A percentile compares a stretch with the other conserved stretches of the same genome.
Conservation (phyloP, 23 red algal genomes). For the Gracilaria gracilis region DNA sequence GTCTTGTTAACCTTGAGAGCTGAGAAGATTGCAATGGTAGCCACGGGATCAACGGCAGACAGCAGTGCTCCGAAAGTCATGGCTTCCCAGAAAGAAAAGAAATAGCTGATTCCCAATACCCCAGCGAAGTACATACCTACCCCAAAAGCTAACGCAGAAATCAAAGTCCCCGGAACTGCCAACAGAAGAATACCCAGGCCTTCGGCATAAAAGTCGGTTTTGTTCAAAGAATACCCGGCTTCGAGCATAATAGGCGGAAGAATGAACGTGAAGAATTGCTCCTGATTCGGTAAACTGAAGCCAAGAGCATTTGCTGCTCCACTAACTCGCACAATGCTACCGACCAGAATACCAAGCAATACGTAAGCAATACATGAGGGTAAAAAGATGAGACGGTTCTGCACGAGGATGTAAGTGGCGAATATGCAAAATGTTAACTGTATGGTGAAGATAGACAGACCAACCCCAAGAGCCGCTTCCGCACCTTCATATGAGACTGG, state of each 20-base stretch:
- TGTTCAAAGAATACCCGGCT: slow-evolving; percentile 97
- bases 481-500: slow-evolving; percentile 71
- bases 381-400: slow-evolving; percentile 77
- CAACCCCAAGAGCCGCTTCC: slow-evolving; percentile 86
- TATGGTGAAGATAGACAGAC: slow-evolving; percentile 80
- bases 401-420: slow-evolving; percentile 83
- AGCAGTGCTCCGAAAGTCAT: slow-evolving; percentile 97
- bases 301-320: slow-evolving; percentile 77
- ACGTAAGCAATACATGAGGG: slow-evolving; percentile 99
- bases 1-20: slow-evolving; percentile 97
- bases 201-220: slow-evolving; percentile 91
- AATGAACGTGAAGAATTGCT: slow-evolving; percentile 98
- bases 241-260: slow-evolving; percentile 97
- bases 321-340: slow-evolving; percentile 82
- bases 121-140: slow-evolving; percentile 86
- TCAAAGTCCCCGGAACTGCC: slow-evolving; percentile 92
- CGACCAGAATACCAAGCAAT: slow-evolving; percentile 88
- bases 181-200: slow-evolving; percentile 82
- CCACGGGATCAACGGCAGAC: slow-evolving; percentile 98
- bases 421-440: slow-evolving; percentile 87
- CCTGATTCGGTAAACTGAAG: slow-evolving; percentile 87
- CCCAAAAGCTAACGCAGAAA: slow-evolving; percentile 91
- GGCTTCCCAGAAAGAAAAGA: slow-evolving; percentile 94
- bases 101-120: slow-evolving; percentile 72
- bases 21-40: slow-evolving; percentile 98